These are phyloP conservation scores for Chrysoporthe puriensis DNA, from an alignment of 2,329 filamentous ascomycete genomes.

Conservation along the genomic window DNA sequence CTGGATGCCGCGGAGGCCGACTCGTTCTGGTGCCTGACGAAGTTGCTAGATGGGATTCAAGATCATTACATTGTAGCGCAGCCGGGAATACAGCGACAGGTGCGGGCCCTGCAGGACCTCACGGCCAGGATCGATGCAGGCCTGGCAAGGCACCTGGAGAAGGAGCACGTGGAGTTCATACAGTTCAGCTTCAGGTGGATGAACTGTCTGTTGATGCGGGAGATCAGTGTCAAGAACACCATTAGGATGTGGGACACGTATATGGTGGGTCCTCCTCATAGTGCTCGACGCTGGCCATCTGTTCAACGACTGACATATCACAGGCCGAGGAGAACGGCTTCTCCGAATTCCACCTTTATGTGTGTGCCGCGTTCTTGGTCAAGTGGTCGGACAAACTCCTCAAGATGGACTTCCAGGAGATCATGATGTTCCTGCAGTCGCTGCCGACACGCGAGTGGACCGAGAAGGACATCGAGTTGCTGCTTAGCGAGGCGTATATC, in stretches of 20 bases:
- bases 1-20: slow-evolving; percentile 97
- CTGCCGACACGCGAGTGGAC: slow-evolving; percentile 93
- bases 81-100: slow-evolving; percentile 93
- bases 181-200: slow-evolving; percentile 99
- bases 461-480: slow-evolving; percentile 94
- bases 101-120: slow-evolving; percentile 83
- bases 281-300: not conserved
- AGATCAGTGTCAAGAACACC: slow-evolving; percentile 94
- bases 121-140: slow-evolving; percentile 85
- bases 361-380: slow-evolving; percentile 95
- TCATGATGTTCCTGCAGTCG: slow-evolving; percentile 99
- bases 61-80: slow-evolving; percentile 99
- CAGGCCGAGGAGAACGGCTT: slow-evolving; percentile 98
- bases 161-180: slow-evolving; percentile 94
- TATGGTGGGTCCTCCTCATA: slow-evolving; percentile 64
- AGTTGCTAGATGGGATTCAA: slow-evolving; percentile 96
- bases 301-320: slow-evolving; percentile 11
- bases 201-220: slow-evolving; percentile 98
- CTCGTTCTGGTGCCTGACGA: slow-evolving; percentile 97
- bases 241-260: slow-evolving; percentile 99
- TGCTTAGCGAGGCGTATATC: slow-evolving; percentile 95
- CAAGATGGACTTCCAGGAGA: slow-evolving; percentile 97
- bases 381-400: slow-evolving; percentile 96
- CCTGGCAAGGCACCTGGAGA: slow-evolving; percentile 85
- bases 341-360: slow-evolving; percentile 96